Base-by-base conservation (phyloP, 2,329 filamentous ascomycete genomes). In the Hymenoscyphus albidus region DNA sequence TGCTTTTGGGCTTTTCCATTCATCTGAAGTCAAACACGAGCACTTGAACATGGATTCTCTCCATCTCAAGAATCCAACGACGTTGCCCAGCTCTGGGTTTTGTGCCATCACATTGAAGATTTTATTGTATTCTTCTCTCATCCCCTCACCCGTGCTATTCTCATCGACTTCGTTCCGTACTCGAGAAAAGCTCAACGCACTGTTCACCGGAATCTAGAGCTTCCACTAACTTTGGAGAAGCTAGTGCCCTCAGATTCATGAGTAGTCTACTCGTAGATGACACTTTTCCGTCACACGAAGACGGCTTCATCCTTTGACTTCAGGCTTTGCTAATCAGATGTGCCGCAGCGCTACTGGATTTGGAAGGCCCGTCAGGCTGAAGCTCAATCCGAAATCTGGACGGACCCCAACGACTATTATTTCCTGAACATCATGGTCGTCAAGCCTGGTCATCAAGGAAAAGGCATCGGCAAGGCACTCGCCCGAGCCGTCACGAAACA, bases 351-450 rank as follows among this genome's bases (percentile, higher is more conserved):
- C 22, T 63, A 63, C 57, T 63, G 32, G 32, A 57, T 60, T 69
- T 92, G 88, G 88, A 92, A 92, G 72, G 80, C 80, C 4, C 80
- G 83, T 5, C 89, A 92, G 74, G 80, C 82, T 0, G 78, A 83
- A 48, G 86, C 84, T 0, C 88, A 91, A 63, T 77, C 78, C 0
- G 77, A 83, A 32, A 76, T 91, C 3, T 92, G 88, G 89, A 84
- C 79, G 0, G 86, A 90, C 64, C 80, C 82, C 0, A 79, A 81
- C 5, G 89, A 89, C 0, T 92, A 92, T 72, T 92, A 91, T 72
- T 92, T 92, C 69, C 88, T 89, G 68, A 92, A 92, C 71, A 90
- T 92, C 66, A 85, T 92, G 71, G 88, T 88, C 0, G 88, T 92
- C 1, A 74, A 85, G 16, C 87, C 88, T 0, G 82, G 85, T 59